phyloP scores from a whole-genome alignment of 768 basidiomycete genomes.

The Mycena albidolilacea region DNA sequence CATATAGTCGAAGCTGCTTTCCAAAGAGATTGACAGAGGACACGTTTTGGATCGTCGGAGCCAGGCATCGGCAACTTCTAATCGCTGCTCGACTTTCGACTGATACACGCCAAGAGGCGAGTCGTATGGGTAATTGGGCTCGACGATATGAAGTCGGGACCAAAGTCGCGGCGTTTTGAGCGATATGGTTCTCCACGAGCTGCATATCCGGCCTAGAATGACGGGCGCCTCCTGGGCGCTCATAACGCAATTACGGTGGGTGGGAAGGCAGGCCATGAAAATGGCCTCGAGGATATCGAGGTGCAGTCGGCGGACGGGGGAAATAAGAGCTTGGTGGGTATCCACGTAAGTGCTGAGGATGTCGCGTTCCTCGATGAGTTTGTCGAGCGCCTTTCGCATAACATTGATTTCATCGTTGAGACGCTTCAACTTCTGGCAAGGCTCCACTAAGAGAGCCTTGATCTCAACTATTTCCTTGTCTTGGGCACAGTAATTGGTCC shows the following conservation, averaged over 20 bases:
- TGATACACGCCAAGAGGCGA: neutral
- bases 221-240: neutral
- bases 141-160: slow-evolving; percentile 39
- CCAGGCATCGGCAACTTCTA: slow-evolving; percentile 10
- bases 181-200: slow-evolving; percentile 45
- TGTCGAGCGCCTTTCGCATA: neutral
- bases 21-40: neutral
- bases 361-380: neutral
- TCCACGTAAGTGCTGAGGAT: slow-evolving; percentile 4
- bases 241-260: slow-evolving; percentile 33
- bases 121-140: neutral
- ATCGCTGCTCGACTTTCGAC: slow-evolving; percentile 5
- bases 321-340: slow-evolving; percentile 9
- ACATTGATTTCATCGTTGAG: slow-evolving; percentile 9
- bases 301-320: slow-evolving; percentile 5
- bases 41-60: neutral
- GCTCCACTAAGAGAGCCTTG: neutral
- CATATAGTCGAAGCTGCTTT: neutral
- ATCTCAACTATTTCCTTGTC: slow-evolving; percentile 19
- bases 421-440: neutral
- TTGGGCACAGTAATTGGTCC: slow-evolving; percentile 20
- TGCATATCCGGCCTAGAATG: slow-evolving; percentile 41
- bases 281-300: slow-evolving; percentile 28
- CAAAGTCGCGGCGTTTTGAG: slow-evolving; percentile 46
- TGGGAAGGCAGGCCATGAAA: slow-evolving; percentile 25